A percentile compares a stretch with the other conserved stretches of the same genome.
These are phyloP conservation scores for Tuber indicum DNA, from an alignment of 495 filamentous ascomycete genomes.

Conservation along the genomic window DNA sequence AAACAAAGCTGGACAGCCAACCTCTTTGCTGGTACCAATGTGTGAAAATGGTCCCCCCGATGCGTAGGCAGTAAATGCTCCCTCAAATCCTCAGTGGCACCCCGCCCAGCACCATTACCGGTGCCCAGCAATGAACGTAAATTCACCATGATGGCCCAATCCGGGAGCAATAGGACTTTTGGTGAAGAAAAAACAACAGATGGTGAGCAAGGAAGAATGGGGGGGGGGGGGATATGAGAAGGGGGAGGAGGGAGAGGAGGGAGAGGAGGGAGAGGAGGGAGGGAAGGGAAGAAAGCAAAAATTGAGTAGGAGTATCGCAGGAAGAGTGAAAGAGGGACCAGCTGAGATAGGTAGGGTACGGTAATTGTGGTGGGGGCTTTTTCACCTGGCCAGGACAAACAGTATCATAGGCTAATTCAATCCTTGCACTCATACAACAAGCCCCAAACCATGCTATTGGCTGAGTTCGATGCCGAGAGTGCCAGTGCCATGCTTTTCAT, in stretches of 20 bases:
- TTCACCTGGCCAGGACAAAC: not conserved
- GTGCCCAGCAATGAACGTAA: slow-evolving; percentile 22
- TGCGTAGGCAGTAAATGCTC: slow-evolving; percentile 30
- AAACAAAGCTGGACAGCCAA: slow-evolving; percentile 1
- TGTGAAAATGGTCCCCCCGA: slow-evolving; percentile 18
- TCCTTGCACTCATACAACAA: not conserved
- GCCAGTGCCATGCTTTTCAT: not conserved
- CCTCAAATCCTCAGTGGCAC: slow-evolving; percentile 25
- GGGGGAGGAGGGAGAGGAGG: not conserved
- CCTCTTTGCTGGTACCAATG: slow-evolving; percentile 34
- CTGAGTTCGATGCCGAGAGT: not conserved
- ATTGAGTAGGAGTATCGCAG: not conserved
- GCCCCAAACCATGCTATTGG: not conserved
- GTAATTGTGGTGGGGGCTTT: not conserved
- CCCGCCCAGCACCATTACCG: slow-evolving; percentile 11
- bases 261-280: too few relatives aligned
- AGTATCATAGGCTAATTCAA: not conserved
- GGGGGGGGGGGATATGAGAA: not conserved
- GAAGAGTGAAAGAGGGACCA: not conserved
- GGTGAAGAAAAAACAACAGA: slow-evolving; percentile 1
- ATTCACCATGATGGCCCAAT: slow-evolving; percentile 23
- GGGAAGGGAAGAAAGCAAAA: not conserved
- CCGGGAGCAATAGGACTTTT: not conserved
- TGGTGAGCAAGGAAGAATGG: not conserved
- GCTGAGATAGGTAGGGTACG: not conserved